Base-by-base conservation (phyloP, 2,329 filamentous ascomycete species). In the Fusarium denticulatum region DNA sequence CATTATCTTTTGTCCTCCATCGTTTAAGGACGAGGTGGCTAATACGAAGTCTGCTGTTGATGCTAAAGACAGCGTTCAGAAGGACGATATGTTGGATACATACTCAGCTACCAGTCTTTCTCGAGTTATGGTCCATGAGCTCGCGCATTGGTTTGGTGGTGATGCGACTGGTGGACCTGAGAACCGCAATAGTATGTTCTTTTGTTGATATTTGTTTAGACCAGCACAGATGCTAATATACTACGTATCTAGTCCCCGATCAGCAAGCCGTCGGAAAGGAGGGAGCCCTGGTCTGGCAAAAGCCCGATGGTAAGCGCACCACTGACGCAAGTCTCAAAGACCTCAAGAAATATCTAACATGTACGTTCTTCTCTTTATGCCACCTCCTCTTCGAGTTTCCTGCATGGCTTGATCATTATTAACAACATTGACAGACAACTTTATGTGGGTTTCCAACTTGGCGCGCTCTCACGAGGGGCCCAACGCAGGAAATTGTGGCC, bases 121-220 rank as follows among this genome's bases (percentile, higher is more conserved):
- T 7, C 56, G 61, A 18, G 26, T 64, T 14, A 61, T 64, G 61
- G 57, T 61, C 1, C 61, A 64, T 20, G 61, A 61, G 32, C 40
- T 64, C 26, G 45, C 56, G 3, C 61, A 64, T 22, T 64, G 45
- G 30, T 64, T 61, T 18, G 61, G 61, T 5, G 45, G 24, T 6
- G 61, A 37, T 9, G 32, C 24, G 2, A 50, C 5, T 26, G 61
- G 61, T 4, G 45, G 60, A 18, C 9, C 28, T 0, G 60, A 60
- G 14, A 60, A 64, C 15, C 34, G 60, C 5, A 15, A 60, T 16
- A 45, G 60, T 64, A 34, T 3, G n/a, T n/a, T n/a, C n/a, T n/a
- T n/a, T n/a, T n/a, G n/a, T n/a, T n/a, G n/a, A n/a, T n/a, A n/a
- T n/a, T n/a, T n/a, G n/a, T n/a, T n/a, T n/a, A n/a, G n/a, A n/a